Evolutionary conservation across 2,329 filamentous ascomycete genomes (phyloP).

Genomic region (Xylariaceae sp.): DNA sequence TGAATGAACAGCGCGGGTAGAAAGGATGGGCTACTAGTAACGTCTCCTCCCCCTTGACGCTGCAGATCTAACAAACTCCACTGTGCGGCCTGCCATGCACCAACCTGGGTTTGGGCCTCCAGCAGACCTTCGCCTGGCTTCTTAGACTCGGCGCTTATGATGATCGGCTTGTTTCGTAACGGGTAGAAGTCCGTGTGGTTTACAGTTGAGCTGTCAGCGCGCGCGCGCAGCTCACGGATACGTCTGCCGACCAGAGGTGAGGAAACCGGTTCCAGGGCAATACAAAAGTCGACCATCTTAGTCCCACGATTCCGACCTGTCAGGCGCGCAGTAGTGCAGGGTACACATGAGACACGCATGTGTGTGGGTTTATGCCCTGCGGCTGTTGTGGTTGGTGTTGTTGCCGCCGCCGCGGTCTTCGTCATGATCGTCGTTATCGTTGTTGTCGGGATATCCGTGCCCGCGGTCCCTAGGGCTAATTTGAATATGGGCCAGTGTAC

Average conservation of each 20-base stretch:
- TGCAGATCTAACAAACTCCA: conserved; percentile 6
- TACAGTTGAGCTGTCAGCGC: background rate
- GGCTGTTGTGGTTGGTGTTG: background rate
- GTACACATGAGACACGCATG: background rate
- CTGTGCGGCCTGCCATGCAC: conserved; percentile 12
- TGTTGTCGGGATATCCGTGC: background rate
- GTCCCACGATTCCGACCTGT: background rate
- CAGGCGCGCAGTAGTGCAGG: conserved; percentile 5
- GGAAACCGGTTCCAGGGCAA: conserved; percentile 3
- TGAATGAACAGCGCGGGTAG: conserved; percentile 6
- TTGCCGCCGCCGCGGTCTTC: no score
- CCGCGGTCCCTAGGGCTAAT: conserved; percentile 3
- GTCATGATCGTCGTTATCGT: no score
- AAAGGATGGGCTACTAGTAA: background rate
- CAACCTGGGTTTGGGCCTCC: conserved; percentile 2
- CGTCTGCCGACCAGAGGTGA: no score
- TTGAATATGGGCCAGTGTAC: conserved; percentile 13
- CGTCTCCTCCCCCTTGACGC: background rate
- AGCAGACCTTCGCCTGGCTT: conserved; percentile 1
- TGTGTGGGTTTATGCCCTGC: background rate
- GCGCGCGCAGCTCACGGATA: background rate
- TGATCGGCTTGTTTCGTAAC: conserved; percentile 1
- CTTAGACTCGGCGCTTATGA: conserved; percentile 7
- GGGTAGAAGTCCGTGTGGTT: conserved; percentile 13
- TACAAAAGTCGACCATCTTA: conserved; percentile 13